Evolutionary conservation across 371 early-diverging fungal species (phyloP), one percentile per base, ranked within the genome.

Genomic region (Apophysomyces variabilis): DNA sequence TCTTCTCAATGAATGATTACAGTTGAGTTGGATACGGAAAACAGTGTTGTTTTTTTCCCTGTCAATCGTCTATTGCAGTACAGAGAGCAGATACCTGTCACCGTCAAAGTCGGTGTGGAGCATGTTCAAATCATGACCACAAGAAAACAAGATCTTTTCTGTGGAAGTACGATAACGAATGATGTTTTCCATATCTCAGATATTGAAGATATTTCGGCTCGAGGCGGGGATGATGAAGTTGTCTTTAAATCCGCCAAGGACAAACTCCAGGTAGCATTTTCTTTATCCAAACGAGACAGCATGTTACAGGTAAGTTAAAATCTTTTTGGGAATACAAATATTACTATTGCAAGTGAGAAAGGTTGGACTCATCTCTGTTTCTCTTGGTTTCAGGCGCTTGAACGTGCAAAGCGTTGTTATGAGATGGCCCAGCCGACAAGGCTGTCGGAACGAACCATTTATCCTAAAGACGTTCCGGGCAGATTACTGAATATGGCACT

Each of bases 381-480:
- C 13, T 41, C 13, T 13, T 13, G 8, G 41, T 11, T 13, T 41
- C 13, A 89, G 77, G 88, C 90, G 5, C 84, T 96, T 39, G 87
- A 91, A 39, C 87, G 87, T 62, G 89, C 91, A 9, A 90, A 90
- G 45, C 82, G 92, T 45, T 78, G 93, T 41, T 87, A 86, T 69
- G 85, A 91, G 56, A 77, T 86, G 67, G 82, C 92, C 21, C 87
- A 87, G 47, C 92, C 92, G 1, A 75, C 85, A 3, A 87, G 83
- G 36, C 74, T 90, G 35, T 78, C 85, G 0, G 89, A 92, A 59
- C 85, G 94, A 57, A 85, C 80, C 6, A 90, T 97, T 62, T 84
- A 92, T 38, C 96, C 96, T 4, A 86, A 87, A n/a, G 96, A 96
- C 81, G 95, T 96, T 2, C 95, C 96, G 0, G 98, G 96, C 13